Evolutionary conservation across 208 protist species (phyloP).

Genomic region (Blastocrithidia nonstop): DNA sequence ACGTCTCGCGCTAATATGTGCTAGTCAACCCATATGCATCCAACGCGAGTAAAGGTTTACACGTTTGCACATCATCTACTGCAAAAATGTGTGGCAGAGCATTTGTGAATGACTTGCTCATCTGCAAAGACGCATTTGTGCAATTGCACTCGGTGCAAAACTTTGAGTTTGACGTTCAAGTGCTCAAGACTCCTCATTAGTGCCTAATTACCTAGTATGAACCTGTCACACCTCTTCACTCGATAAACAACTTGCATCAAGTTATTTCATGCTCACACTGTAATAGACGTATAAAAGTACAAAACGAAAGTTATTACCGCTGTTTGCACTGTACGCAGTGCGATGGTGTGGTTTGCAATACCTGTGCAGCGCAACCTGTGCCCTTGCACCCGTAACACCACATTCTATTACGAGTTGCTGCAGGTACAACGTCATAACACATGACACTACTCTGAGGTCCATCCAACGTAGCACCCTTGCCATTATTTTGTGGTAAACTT

Average conservation of each 20-base stretch:
- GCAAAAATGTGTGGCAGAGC: slow-evolving; percentile 26
- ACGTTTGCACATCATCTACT: slow-evolving; percentile 13
- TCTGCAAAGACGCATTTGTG: slow-evolving; percentile 11
- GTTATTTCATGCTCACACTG: slow-evolving; percentile 43
- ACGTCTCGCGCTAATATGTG: slow-evolving; percentile 24
- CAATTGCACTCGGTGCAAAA: slow-evolving; percentile 17
- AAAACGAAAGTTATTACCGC: slow-evolving; percentile 32
- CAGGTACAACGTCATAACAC: slow-evolving; percentile 7
- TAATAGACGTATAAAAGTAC: slow-evolving; percentile 19
- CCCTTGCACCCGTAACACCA: slow-evolving; percentile 35
- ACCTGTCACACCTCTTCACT: slow-evolving; percentile 29
- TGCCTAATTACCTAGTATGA: slow-evolving; percentile 31
- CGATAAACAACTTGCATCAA: slow-evolving; percentile 12
- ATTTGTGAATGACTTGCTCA: slow-evolving; percentile 12
- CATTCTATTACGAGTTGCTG: slow-evolving; percentile 41
- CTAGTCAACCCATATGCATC: slow-evolving; percentile 16
- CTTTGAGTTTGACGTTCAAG: slow-evolving; percentile 27
- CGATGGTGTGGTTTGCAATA: slow-evolving; percentile 10
- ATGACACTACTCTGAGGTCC: slow-evolving; percentile 57
- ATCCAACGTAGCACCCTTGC: slow-evolving; percentile 50
- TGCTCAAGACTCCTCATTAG: slow-evolving; percentile 39
- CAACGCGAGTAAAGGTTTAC: slow-evolving; percentile 21
- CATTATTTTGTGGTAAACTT: slow-evolving; percentile 17
- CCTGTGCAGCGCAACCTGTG: slow-evolving; percentile 4
- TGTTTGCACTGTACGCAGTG: slow-evolving; percentile 48